Base-by-base conservation (phyloP, 2,329 filamentous ascomycete genomes). In the Cytospora chrysosperma region DNA sequence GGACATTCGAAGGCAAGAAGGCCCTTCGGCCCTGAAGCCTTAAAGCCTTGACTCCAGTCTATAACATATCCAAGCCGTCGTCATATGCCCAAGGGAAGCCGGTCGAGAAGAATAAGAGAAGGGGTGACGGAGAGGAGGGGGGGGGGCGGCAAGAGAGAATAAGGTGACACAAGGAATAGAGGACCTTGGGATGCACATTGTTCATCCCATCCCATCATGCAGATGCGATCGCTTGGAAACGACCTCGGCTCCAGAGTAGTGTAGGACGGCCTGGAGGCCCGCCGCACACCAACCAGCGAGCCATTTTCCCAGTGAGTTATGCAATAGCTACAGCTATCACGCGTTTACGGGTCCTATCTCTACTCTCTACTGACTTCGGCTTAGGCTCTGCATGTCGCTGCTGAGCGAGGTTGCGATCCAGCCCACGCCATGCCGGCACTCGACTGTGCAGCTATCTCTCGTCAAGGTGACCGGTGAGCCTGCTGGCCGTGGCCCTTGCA, bases 1-100 rank as follows among this genome's bases (percentile, higher is more conserved):
- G 24, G 8, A n/a, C 43, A 9, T 47, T 47, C n/a, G 47, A 40
- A 37, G 50, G 27, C 15, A 21, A 30, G 10, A 54, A 61, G 58
- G 58, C 34, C 27, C 58, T 61, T 61, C 58, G 58, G 58, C 34
- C 58, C 58, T 61, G 27, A 61, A 54, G 24, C 50, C 58, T 55
- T 34, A 26, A 19, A 47, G 43, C n/a, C 30, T 34, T 34, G 30
- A 34, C 7, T 9, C 10, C n/a, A 21, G 6, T 24, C n/a, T 47
- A 47, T 47, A 24, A 32, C 26, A 2, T 17, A 30, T 27, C 13
- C 9, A n/a, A 9, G 34, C 9, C 26, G 34, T 47, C 34, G n/a
- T 43, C 21, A 43, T 27, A 34, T 24, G n/a, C 32, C 28, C 8
- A 21, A 21, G 5, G 40, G n/a, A 26, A 49, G 55, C 24, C 34